A percentile compares a stretch with the other conserved stretches of the same genome.
These are phyloP conservation scores for Syzygium oleosum DNA, from an alignment of 345 rosid genomes.

Conservation along the genomic window DNA sequence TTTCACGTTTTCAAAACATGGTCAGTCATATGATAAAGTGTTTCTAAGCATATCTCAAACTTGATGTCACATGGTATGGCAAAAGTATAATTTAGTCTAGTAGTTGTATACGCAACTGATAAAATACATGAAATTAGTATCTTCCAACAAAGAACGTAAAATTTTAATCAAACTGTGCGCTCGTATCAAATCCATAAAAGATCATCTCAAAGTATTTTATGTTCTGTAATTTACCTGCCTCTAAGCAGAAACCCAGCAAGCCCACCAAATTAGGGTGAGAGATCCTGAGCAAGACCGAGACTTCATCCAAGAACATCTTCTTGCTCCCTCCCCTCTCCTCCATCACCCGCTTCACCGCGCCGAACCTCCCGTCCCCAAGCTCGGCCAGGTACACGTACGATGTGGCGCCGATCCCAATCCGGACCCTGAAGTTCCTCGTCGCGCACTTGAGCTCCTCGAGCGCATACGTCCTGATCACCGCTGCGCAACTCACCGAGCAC, in stretches of 20 bases:
- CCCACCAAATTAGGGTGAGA: constrained; percentile 46
- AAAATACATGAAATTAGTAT: neutral
- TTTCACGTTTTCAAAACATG: neutral
- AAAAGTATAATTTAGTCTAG: neutral
- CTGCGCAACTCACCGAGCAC: neutral
- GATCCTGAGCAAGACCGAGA: constrained; percentile 36
- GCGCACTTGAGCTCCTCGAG: constrained; percentile 34
- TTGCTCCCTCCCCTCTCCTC: constrained; percentile 36
- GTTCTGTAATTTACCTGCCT: constrained; percentile 19
- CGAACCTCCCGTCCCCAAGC: constrained; percentile 33
- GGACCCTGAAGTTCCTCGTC: constrained; percentile 24
- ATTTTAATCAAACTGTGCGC: neutral
- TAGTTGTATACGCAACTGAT: neutral
- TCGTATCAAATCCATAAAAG: neutral
- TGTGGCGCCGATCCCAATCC: constrained; percentile 35
- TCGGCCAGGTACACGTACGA: constrained; percentile 40
- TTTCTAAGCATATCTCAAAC: neutral
- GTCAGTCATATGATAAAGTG: neutral
- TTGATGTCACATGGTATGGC: neutral
- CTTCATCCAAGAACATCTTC: constrained; percentile 46
- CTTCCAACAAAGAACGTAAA: neutral
- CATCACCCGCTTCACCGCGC: constrained; percentile 46
- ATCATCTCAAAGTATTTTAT: neutral
- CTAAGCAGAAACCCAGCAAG: constrained; percentile 38
- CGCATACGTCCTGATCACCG: constrained; percentile 22